These are phyloP conservation scores for Chalaropsis ovoidea DNA, from an alignment of 2,329 filamentous ascomycete species.

Conservation along the genomic window DNA sequence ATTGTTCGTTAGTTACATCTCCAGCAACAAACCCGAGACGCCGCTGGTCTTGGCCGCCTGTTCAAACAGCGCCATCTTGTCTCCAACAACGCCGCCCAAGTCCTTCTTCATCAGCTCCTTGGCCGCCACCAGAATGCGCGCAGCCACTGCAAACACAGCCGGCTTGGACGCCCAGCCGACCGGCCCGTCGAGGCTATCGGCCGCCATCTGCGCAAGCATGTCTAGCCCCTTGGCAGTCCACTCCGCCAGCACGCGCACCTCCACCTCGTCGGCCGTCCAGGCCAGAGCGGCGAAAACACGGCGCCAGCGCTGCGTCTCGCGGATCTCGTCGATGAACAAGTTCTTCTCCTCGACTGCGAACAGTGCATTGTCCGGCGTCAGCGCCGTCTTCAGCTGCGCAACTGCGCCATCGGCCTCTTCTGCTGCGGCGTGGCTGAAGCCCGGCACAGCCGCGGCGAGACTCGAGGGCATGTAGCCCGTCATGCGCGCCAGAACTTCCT, in stretches of 20 bases:
- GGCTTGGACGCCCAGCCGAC: constrained; percentile 63
- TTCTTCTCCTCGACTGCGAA: constrained; percentile 91
- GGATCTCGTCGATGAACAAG: constrained; percentile 74
- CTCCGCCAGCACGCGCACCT: constrained; percentile 28
- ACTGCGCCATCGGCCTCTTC: constrained; percentile 39
- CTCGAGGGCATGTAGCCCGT: constrained; percentile 27
- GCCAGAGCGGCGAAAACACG: constrained; percentile 36
- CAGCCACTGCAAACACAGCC: constrained; percentile 54
- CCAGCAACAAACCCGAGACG: constrained; percentile 26
- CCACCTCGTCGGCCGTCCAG: constrained; percentile 26
- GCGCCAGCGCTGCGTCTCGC: constrained; percentile 63
- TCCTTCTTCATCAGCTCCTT: constrained; percentile 31
- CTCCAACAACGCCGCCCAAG: constrained; percentile 25
- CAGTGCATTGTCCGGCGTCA: constrained; percentile 54
- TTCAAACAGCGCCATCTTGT: constrained; percentile 22
- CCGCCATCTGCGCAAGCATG: constrained; percentile 26
- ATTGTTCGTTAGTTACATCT: constrained; percentile 19
- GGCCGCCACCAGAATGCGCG: constrained; percentile 38
- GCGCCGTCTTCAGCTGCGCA: constrained; percentile 39
- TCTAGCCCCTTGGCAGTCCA: constrained; percentile 47
- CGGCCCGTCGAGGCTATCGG: constrained; percentile 44
- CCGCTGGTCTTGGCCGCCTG: constrained; percentile 19
- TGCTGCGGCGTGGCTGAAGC: constrained; percentile 31
- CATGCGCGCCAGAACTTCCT: constrained; percentile 38
- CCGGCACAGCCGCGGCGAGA: not conserved